Evolutionary conservation across 2,329 filamentous ascomycete species (phyloP).

Genomic region (Hypoxylon sp.): DNA sequence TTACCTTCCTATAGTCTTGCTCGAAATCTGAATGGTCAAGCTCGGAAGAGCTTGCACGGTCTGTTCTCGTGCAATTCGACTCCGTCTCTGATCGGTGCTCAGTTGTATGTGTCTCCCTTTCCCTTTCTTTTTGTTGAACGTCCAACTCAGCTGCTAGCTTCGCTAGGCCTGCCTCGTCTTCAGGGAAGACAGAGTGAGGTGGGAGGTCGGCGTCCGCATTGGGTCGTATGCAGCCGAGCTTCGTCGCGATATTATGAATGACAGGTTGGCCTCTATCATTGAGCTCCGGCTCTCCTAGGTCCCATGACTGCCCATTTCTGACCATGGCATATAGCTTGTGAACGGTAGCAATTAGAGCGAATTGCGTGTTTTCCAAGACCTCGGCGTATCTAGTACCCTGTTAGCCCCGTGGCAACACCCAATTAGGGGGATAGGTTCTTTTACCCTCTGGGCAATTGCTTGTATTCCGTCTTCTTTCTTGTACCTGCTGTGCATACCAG

Average conservation of each 20-base stretch:
- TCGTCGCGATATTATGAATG: conserved; percentile 76
- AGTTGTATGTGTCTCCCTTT: conserved; percentile 53
- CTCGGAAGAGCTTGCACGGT: conserved; percentile 70
- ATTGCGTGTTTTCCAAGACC: conserved; percentile 76
- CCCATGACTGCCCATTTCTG: conserved; percentile 70
- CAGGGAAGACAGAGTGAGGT: conserved; percentile 71
- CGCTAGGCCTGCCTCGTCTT: conserved; percentile 71
- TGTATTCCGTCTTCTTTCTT: conserved; percentile 78
- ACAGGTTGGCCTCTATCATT: conserved; percentile 75
- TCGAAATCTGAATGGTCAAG: conserved; percentile 70
- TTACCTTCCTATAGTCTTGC: conserved; percentile 66
- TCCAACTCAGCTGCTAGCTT: conserved; percentile 71
- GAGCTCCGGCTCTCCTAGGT: conserved; percentile 73
- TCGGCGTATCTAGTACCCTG: conserved; percentile 68
- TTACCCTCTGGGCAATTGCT: conserved; percentile 74
- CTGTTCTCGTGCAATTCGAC: conserved; percentile 57
- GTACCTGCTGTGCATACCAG: conserved; percentile 75
- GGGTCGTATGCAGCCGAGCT: conserved; percentile 74
- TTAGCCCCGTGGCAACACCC: conserved; percentile 40
- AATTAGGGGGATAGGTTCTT: conserved; percentile 44
- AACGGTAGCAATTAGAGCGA: conserved; percentile 74
- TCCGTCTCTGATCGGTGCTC: conserved; percentile 57
- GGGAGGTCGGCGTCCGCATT: conserved; percentile 73
- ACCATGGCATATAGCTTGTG: conserved; percentile 78
- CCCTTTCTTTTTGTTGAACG: conserved; percentile 61